These are phyloP conservation scores for Nicotiana rustica DNA, from an alignment of 305 asterid genomes.

Conservation along the genomic window DNA sequence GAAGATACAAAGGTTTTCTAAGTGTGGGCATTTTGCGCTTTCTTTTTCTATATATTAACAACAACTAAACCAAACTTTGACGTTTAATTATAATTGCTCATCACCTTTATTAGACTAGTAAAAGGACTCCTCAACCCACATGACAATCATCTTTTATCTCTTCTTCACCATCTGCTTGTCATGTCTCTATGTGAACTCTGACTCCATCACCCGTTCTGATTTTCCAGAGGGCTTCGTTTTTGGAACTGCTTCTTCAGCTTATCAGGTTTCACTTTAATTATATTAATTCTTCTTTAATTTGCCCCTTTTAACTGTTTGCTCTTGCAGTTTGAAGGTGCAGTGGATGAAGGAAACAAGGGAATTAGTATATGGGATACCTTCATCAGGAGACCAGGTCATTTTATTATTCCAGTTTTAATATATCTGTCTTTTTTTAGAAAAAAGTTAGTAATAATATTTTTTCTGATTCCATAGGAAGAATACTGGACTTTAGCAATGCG, in stretches of 20 bases:
- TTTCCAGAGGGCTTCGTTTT: slow-evolving; percentile 78
- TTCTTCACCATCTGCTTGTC: slow-evolving; percentile 31
- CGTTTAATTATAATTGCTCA: slow-evolving; percentile 3
- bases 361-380: slow-evolving; percentile 87
- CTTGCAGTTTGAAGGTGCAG: slow-evolving; percentile 86
- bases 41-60: not conserved
- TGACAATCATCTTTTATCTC: slow-evolving; percentile 38
- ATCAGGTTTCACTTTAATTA: slow-evolving; percentile 52
- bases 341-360: slow-evolving; percentile 82
- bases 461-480: slow-evolving; percentile 55
- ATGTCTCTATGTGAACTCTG: slow-evolving; percentile 42
- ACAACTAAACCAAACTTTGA: not conserved
- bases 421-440: not conserved
- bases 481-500: slow-evolving; percentile 92
- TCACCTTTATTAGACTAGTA: not conserved
- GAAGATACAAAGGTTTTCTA: not conserved
- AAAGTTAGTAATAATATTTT: not conserved
- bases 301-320: not conserved
- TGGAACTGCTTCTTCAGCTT: slow-evolving; percentile 96
- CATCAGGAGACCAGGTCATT: slow-evolving; percentile 62
- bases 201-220: slow-evolving; percentile 59
- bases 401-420: too few relatives aligned
- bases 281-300: not conserved
- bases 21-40: not conserved
- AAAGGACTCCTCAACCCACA: slow-evolving; percentile 29